A percentile compares a stretch with the other conserved stretches of the same genome.
Evolutionary conservation across 2,329 filamentous ascomycete species (phyloP).

Genomic region (Paracoccidioides lutzii): DNA sequence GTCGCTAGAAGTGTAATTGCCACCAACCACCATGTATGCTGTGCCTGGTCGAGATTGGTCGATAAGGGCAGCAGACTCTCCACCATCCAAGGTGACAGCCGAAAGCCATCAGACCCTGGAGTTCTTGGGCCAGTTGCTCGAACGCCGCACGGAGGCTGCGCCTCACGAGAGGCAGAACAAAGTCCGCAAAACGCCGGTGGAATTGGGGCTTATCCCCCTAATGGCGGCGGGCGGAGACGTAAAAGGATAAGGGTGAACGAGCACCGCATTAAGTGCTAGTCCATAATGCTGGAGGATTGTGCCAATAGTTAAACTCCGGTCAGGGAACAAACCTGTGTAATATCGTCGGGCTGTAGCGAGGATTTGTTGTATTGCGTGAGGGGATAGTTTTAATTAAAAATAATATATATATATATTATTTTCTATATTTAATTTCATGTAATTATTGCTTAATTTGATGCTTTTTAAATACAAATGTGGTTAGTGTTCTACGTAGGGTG

Average conservation of each 20-base stretch:
- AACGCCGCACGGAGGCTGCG: conserved; percentile 1
- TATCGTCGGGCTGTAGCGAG: not conserved
- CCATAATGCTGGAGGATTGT: not conserved
- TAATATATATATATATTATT: not conserved
- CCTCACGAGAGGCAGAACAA: not conserved
- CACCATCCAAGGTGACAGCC: not conserved
- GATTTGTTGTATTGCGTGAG: not conserved
- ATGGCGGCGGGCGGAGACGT: not conserved
- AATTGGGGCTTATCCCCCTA: not conserved
- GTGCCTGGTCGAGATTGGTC: not conserved
- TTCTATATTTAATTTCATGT: no score
- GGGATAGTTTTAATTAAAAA: not conserved
- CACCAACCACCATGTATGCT: not conserved
- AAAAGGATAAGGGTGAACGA: not conserved
- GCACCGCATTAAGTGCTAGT: not conserved
- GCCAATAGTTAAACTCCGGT: not conserved
- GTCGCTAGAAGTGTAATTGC: not conserved
- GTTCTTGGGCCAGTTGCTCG: not conserved
- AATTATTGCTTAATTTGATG: no score
- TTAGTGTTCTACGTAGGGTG: no score
- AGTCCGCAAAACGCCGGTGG: not conserved
- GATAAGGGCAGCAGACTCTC: not conserved
- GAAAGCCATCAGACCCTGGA: not conserved
- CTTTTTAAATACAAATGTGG: no score
- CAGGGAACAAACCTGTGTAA: not conserved